Conservation (phyloP, 805 yeast species). For the Saturnispora halmiae region DNA sequence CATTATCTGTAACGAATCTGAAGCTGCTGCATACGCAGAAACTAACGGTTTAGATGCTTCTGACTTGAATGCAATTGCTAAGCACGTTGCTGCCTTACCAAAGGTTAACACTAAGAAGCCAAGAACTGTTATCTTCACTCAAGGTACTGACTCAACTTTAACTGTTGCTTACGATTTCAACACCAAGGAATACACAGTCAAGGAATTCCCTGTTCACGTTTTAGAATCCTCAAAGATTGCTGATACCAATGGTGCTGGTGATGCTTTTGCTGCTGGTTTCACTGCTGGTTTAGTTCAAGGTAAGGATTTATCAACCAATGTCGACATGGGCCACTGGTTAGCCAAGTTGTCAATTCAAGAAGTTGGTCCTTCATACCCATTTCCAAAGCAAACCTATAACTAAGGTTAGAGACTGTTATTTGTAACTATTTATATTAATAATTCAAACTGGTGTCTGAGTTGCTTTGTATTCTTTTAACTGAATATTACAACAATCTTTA, state of each 20-base stretch:
- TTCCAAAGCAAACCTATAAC: constrained; percentile 52
- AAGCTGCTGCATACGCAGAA: constrained; percentile 90
- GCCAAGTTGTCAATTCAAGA: constrained; percentile 88
- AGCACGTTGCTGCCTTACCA: constrained; percentile 68
- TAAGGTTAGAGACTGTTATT: constrained; percentile 62
- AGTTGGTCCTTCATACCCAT: constrained; percentile 90
- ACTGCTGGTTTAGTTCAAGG: constrained; percentile 79
- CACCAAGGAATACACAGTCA: constrained; percentile 37
- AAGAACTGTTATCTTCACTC: constrained; percentile 90
- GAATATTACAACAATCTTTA: too few relatives aligned
- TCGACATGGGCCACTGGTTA: constrained; percentile 93
- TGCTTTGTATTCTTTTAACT: too few relatives aligned
- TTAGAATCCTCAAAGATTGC: constrained; percentile 58
- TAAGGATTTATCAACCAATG: constrained; percentile 45
- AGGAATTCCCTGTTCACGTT: constrained; percentile 59
- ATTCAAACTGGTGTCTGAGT: not conserved
- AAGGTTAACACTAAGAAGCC: constrained; percentile 58
- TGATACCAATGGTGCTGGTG: constrained; percentile 99
- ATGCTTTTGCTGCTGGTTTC: constrained; percentile 96
- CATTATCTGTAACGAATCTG: constrained; percentile 93
- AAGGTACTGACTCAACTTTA: constrained; percentile 87
- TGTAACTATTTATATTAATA: not conserved
- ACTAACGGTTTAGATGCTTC: constrained; percentile 57
- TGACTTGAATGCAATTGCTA: constrained; percentile 72
- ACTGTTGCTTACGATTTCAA: constrained; percentile 51